These are phyloP conservation scores for Pythium chondricola DNA, from an alignment of 352 stramenopile species.

Conservation along the genomic window DNA sequence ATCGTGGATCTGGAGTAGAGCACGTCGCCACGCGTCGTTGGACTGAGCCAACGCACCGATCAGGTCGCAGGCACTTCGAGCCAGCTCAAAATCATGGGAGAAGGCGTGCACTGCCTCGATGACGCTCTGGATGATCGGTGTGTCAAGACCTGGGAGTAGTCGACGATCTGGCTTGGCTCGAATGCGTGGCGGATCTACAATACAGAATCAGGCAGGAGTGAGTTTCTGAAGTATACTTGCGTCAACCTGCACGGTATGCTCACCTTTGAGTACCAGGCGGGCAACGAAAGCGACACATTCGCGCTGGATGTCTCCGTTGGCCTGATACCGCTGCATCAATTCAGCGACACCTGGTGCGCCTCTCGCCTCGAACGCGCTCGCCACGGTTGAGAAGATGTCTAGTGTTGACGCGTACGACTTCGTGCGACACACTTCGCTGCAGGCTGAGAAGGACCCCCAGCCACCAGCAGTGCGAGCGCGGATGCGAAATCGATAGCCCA, in stretches of 20 bases:
- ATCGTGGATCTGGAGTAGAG: constrained; percentile 1
- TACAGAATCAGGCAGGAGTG: too few relatives aligned
- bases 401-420: constrained; percentile 22
- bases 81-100: constrained; percentile 32
- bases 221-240: too few relatives aligned
- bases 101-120: constrained; percentile 45
- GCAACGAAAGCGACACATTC: constrained; percentile 33
- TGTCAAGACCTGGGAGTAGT: constrained; percentile 20
- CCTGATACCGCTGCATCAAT: constrained; percentile 39
- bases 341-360: constrained; percentile 21
- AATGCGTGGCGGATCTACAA: not conserved
- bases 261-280: constrained; percentile 34
- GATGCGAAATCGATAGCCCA: constrained; percentile 52
- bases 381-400: constrained; percentile 30
- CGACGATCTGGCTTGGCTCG: not conserved
- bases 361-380: constrained; percentile 10
- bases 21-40: constrained; percentile 6
- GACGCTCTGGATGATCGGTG: constrained; percentile 22
- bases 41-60: constrained; percentile 36
- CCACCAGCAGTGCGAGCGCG: constrained; percentile 49
- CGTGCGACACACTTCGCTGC: constrained; percentile 33
- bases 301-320: constrained; percentile 30
- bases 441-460: constrained; percentile 57
- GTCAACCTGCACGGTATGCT: constrained; percentile 8
- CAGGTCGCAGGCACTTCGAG: constrained; percentile 29